Percentiles rank a stretch among this genome's conserved stretches.
Conservation (phyloP, 2,329 filamentous ascomycete genomes). For the Aureobasidium subglaciale region DNA sequence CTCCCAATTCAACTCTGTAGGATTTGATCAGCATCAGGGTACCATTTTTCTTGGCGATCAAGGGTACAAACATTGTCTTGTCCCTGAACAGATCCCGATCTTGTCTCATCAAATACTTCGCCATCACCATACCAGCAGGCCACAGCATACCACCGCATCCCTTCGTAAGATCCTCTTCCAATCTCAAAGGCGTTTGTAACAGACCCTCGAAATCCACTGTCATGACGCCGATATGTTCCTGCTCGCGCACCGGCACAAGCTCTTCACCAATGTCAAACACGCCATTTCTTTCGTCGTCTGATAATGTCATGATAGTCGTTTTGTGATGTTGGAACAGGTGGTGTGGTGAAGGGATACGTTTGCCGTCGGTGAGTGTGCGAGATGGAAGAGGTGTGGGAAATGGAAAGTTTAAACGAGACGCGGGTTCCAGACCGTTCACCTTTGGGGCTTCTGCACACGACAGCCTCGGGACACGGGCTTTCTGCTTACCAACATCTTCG, state of each 20-base stretch:
- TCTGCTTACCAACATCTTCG: background rate
- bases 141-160: conserved; percentile 92
- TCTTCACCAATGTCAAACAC: conserved; percentile 41
- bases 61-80: conserved; percentile 69
- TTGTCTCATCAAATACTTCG: conserved; percentile 75
- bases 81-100: conserved; percentile 56
- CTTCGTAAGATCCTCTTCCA: conserved; percentile 78
- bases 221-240: conserved; percentile 47
- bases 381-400: background rate
- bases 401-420: background rate
- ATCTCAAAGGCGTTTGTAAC: conserved; percentile 58
- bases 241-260: conserved; percentile 47
- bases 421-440: background rate
- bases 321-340: background rate
- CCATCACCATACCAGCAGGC: conserved; percentile 85
- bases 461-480: background rate
- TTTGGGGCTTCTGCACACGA: background rate
- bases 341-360: background rate
- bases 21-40: conserved; percentile 6
- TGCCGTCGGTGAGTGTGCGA: background rate
- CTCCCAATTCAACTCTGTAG: conserved; percentile 77
- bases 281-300: conserved; percentile 9
- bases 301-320: background rate
- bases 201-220: conserved; percentile 64
- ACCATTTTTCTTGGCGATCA: conserved; percentile 12